Percentiles rank a stretch among this genome's conserved stretches.
These are phyloP conservation scores for Ophiobolus disseminans DNA, from an alignment of 2,329 filamentous ascomycete genomes.

Conservation along the genomic window DNA sequence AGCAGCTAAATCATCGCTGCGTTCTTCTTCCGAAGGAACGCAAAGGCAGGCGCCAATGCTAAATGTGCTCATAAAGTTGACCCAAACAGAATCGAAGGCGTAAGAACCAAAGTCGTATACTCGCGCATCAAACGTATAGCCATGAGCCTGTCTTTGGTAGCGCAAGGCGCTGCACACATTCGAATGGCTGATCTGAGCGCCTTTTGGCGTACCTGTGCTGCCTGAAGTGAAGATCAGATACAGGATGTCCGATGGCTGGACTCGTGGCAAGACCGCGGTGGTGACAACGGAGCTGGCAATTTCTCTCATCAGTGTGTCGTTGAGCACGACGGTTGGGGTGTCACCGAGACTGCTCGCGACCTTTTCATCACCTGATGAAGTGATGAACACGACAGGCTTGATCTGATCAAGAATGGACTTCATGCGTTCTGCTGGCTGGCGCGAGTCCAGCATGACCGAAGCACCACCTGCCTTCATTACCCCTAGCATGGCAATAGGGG, in stretches of 20 bases:
- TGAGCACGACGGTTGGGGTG: background rate
- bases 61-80: constrained; percentile 26
- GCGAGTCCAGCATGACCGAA: constrained; percentile 31
- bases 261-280: background rate
- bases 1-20: constrained; percentile 52
- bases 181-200: constrained; percentile 59
- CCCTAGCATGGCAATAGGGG: constrained; percentile 38
- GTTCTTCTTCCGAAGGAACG: constrained; percentile 50
- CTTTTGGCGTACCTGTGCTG: constrained; percentile 55
- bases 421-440: constrained; percentile 30
- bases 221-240: constrained; percentile 60
- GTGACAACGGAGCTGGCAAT: background rate
- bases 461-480: constrained; percentile 43
- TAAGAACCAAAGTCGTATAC: constrained; percentile 34
- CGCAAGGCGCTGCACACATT: background rate
- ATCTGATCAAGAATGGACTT: constrained; percentile 21
- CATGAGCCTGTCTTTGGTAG: background rate
- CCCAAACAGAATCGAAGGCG: constrained; percentile 32
- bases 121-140: constrained; percentile 53
- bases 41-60: constrained; percentile 32
- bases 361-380: background rate
- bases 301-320: background rate
- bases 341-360: background rate
- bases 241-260: background rate
- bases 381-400: constrained; percentile 14